Percentiles rank a stretch among this genome's conserved stretches.
Evolutionary conservation across 1,284 basidiomycete species (phyloP).

Genomic region (Ganoderma resinaceum): DNA sequence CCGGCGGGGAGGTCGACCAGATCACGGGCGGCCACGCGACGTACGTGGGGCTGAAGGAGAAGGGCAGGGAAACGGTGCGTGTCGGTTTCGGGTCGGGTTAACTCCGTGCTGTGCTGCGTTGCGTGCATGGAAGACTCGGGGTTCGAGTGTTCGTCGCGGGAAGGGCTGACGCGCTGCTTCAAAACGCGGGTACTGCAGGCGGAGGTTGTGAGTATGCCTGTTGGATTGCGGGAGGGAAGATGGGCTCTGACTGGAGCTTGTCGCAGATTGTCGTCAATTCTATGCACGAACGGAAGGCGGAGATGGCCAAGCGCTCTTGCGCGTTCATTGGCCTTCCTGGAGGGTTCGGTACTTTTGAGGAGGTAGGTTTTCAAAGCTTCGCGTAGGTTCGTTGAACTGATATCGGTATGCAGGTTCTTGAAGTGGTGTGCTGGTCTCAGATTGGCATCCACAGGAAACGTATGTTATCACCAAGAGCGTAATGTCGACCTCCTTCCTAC

Average conservation of each 20-base stretch:
- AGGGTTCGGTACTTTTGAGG: slow-evolving; percentile 93
- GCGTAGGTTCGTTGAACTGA: neutral
- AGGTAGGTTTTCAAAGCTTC: slow-evolving; percentile 54
- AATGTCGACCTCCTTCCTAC: neutral
- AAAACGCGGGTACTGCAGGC: slow-evolving; percentile 42
- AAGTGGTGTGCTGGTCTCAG: slow-evolving; percentile 93
- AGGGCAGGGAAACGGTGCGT: slow-evolving; percentile 52
- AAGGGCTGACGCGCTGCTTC: neutral
- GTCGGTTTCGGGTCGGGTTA: slow-evolving; percentile 1
- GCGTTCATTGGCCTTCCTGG: slow-evolving; percentile 91
- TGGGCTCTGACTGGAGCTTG: neutral
- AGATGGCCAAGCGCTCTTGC: slow-evolving; percentile 82
- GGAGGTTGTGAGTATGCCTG: slow-evolving; percentile 52
- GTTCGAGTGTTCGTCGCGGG: neutral
- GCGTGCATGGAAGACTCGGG: neutral
- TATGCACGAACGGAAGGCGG: slow-evolving; percentile 93
- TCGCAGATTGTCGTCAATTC: slow-evolving; percentile 75
- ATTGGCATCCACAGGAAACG: slow-evolving; percentile 90
- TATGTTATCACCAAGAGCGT: slow-evolving; percentile 42
- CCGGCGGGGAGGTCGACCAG: slow-evolving; percentile 68
- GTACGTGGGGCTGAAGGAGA: slow-evolving; percentile 47
- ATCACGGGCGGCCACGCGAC: slow-evolving; percentile 33
- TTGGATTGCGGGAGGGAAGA: neutral
- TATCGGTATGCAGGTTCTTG: slow-evolving; percentile 65
- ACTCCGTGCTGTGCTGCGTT: neutral